Percentiles rank a stretch among this genome's conserved stretches.
phyloP scores from a whole-genome alignment of 2,329 filamentous ascomycete genomes.

The Rhexocercosporidium sp. region DNA sequence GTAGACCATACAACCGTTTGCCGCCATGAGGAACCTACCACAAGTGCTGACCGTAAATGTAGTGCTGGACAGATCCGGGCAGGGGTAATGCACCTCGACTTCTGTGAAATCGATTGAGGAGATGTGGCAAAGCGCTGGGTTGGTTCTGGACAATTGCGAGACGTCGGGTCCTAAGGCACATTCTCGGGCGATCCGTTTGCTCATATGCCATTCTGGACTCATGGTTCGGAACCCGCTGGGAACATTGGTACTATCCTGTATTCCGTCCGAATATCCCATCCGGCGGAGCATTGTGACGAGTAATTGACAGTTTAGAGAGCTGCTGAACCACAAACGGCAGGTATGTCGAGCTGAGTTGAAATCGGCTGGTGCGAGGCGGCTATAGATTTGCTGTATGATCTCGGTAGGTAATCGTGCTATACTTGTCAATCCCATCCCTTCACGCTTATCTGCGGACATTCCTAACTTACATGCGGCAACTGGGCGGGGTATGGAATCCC shows the following conservation, averaged over 20 bases:
- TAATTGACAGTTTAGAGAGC: slow-evolving; percentile 57
- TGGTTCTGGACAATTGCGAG: slow-evolving; percentile 16
- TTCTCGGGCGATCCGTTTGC: slow-evolving; percentile 50
- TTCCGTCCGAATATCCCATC: slow-evolving; percentile 58
- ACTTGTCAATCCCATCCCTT: neutral
- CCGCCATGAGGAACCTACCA: slow-evolving; percentile 61
- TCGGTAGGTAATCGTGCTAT: slow-evolving; percentile 42
- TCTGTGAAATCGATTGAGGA: slow-evolving; percentile 47
- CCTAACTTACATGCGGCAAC: neutral
- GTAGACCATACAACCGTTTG: slow-evolving; percentile 58
- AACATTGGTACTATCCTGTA: slow-evolving; percentile 36
- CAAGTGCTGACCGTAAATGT: slow-evolving; percentile 57
- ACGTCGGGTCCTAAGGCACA: slow-evolving; percentile 44
- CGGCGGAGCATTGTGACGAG: slow-evolving; percentile 58
- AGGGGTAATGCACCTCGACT: slow-evolving; percentile 38
- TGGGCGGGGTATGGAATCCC: neutral
- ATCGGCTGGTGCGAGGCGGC: slow-evolving; percentile 44
- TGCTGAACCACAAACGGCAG: slow-evolving; percentile 64
- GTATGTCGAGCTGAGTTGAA: slow-evolving; percentile 66
- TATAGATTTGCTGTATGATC: slow-evolving; percentile 46
- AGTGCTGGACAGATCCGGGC: slow-evolving; percentile 31
- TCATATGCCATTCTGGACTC: slow-evolving; percentile 42
- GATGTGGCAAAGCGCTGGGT: slow-evolving; percentile 42
- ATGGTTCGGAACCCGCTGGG: slow-evolving; percentile 30
- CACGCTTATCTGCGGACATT: neutral